Evolutionary conservation across 129 eudicot genomes (phyloP).

Genomic region (Chrysanthemum seticuspe): DNA sequence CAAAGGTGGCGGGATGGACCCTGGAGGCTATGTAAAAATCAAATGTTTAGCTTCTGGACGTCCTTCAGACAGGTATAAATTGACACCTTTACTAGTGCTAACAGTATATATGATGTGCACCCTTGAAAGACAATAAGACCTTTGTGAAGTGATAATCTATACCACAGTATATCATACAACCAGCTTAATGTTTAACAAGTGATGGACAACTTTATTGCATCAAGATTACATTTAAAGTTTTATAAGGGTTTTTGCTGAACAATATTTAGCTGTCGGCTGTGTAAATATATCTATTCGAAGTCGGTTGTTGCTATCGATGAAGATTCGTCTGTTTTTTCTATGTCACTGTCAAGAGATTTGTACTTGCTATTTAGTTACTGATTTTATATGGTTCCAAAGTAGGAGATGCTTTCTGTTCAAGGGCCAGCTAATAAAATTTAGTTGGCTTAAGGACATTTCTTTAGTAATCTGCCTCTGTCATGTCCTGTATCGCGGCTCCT

Average conservation of each 20-base stretch:
- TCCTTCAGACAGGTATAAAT: slow-evolving; percentile 75
- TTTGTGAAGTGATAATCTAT: background rate
- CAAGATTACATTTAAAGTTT: background rate
- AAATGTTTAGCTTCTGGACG: slow-evolving; percentile 91
- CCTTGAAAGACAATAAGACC: background rate
- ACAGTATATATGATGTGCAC: background rate
- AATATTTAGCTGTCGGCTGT: background rate
- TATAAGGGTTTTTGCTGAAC: background rate
- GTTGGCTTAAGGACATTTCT: background rate
- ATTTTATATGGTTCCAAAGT: slow-evolving; percentile 1
- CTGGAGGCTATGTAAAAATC: slow-evolving; percentile 97
- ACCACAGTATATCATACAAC: background rate
- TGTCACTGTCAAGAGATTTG: background rate
- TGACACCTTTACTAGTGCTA: background rate
- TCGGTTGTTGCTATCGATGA: background rate
- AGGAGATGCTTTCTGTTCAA: slow-evolving; percentile 2
- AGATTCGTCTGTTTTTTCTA: too few relatives aligned
- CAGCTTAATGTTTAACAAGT: background rate
- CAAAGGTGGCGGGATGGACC: slow-evolving; percentile 98
- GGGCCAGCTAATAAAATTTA: background rate
- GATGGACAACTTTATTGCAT: background rate
- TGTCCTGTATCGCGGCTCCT: background rate
- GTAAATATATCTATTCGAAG: background rate
- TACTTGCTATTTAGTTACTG: background rate
- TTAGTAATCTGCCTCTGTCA: background rate